A percentile compares a stretch with the other conserved stretches of the same genome.
Evolutionary conservation across 345 rosid genomes (phyloP).

Genomic region (Orychophragmus violaceus): DNA sequence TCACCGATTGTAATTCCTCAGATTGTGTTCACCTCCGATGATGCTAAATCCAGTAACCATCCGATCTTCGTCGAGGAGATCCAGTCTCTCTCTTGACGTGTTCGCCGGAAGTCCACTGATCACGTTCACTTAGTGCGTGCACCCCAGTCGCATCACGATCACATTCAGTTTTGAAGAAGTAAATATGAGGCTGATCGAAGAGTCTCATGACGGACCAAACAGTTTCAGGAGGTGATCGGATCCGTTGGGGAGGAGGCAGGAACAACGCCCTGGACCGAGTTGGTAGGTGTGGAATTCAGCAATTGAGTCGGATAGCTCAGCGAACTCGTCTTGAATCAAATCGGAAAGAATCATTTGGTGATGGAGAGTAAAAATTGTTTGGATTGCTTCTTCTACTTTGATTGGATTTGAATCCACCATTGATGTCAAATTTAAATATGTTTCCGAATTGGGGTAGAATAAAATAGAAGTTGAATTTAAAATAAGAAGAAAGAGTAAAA

Average conservation of each 20-base stretch:
- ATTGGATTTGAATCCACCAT: conserved; percentile 3
- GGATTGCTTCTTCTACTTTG: neutral
- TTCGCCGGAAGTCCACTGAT: conserved; percentile 72
- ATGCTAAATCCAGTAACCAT: conserved; percentile 59
- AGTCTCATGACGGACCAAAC: conserved; percentile 67
- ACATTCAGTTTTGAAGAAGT: too few relatives aligned
- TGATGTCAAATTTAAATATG: conserved; percentile 1
- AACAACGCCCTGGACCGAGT: conserved; percentile 45
- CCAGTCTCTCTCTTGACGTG: conserved; percentile 72
- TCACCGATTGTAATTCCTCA: conserved; percentile 74
- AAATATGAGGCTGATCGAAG: conserved; percentile 62
- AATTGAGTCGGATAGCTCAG: conserved; percentile 34
- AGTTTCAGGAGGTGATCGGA: conserved; percentile 43
- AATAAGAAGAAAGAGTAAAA: neutral
- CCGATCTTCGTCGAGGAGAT: conserved; percentile 57
- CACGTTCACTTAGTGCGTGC: conserved; percentile 61
- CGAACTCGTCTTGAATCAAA: conserved; percentile 42
- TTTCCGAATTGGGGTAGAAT: neutral
- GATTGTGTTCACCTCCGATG: conserved; percentile 71
- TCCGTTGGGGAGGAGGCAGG: conserved; percentile 54
- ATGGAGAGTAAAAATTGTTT: conserved; percentile 25
- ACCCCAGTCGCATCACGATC: conserved; percentile 52
- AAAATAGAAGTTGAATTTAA: neutral
- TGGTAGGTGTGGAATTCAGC: conserved; percentile 61
- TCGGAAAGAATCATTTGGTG: conserved; percentile 53